Evolutionary conservation across 805 yeast species (phyloP), one percentile per base, ranked within the genome.

Genomic region (Jamesozyma gamospora): DNA sequence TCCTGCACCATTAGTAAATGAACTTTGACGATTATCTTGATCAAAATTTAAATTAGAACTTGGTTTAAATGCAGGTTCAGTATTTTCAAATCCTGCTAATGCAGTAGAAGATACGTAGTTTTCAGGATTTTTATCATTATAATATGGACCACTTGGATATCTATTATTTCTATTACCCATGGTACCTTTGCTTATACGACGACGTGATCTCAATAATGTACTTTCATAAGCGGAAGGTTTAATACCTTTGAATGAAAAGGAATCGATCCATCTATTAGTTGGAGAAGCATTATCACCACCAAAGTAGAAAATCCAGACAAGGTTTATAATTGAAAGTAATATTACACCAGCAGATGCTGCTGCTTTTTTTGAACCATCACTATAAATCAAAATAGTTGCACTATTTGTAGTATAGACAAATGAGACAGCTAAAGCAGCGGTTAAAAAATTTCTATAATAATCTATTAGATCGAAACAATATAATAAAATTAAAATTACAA

Each of bases 261-360:
- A 82, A 66, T 86, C 95, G 40, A 90, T 73, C 67, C 79, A 83
- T 53, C 81, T 77, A 56, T 84, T 86, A 9, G 84, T 67, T 27
- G 95, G 90, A n/a, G 94, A 79, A 37, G 83, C 83, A 39, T 84
- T 83, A 45, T 90, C 90, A 18, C 94, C 82, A 24, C 97, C 97
- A 57, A 81, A 84, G 62, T 86, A 88, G 43, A 86, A 67, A 34
- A 90, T 69, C 95, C 96, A 92, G 43, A 83, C 64, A 35, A 88
- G 56, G 58, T 92, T 86, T 44, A 85, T 69, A 60, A 90, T 85
- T 14, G 92, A 78, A 34, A 86, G 65, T 36, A 90, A 66, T 41
- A 90, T 83, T 48, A 84, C 81, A 6, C 98, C 97, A 0, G 97
- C 96, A 3, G 94, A 83, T 7, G 94, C 88, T 19, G 96, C 94